A percentile compares a stretch with the other conserved stretches of the same genome.
These are phyloP conservation scores for Suillus alpinus DNA, from an alignment of 768 basidiomycete genomes.

Conservation along the genomic window DNA sequence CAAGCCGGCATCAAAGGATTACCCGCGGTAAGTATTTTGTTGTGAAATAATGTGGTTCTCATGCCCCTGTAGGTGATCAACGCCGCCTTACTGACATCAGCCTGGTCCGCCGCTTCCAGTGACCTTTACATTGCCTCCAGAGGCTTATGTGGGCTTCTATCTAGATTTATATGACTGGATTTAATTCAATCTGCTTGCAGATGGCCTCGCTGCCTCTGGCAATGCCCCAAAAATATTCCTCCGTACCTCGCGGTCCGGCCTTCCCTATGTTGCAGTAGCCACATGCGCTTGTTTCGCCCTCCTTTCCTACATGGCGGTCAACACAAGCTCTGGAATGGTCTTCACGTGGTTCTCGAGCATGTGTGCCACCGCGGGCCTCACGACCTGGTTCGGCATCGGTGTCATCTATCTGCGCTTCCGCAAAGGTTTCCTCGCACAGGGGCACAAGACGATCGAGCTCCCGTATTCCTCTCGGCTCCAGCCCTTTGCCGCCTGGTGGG, in stretches of 20 bases:
- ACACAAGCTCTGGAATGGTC: constrained; percentile 32
- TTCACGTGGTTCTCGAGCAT: constrained; percentile 41
- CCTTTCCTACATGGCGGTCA: constrained; percentile 42
- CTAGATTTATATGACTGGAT: background rate
- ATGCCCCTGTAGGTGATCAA: constrained; percentile 28
- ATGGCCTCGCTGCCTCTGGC: constrained; percentile 51
- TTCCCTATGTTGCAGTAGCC: constrained; percentile 43
- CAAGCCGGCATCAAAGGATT: constrained; percentile 57
- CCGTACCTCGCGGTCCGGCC: constrained; percentile 35
- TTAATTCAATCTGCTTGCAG: constrained; percentile 30
- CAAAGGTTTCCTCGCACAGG: constrained; percentile 47
- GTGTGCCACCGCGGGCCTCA: constrained; percentile 37
- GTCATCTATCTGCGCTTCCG: constrained; percentile 47
- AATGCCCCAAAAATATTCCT: constrained; percentile 54
- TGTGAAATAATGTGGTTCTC: background rate
- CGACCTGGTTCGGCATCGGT: constrained; percentile 44
- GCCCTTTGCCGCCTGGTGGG: constrained; percentile 41
- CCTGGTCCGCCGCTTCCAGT: constrained; percentile 42
- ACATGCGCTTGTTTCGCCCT: constrained; percentile 30
- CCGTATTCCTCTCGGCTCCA: constrained; percentile 44
- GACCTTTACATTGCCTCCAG: constrained; percentile 39
- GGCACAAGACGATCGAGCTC: constrained; percentile 43
- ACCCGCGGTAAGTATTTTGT: constrained; percentile 36
- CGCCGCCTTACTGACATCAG: constrained; percentile 42
- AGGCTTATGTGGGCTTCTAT: constrained; percentile 30